These are phyloP conservation scores for Ilex asprella DNA, from an alignment of 257 asterid species.

Conservation along the genomic window DNA sequence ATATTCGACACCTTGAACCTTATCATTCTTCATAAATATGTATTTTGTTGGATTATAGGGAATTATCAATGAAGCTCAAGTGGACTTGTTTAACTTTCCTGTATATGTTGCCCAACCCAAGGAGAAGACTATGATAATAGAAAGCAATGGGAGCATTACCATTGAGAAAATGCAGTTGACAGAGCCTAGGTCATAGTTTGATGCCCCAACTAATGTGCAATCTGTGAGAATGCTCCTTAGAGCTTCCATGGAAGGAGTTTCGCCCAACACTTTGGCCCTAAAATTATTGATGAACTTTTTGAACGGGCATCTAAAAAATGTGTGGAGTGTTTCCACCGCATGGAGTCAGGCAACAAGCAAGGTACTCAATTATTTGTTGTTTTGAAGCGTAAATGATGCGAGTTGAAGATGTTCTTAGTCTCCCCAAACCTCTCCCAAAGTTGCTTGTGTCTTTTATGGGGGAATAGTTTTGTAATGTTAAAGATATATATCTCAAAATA, in stretches of 20 bases:
- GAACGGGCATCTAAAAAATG: slow-evolving; percentile 4
- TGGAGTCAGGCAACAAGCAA: slow-evolving; percentile 1
- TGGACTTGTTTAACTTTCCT: slow-evolving; percentile 47
- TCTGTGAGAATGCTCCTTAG: slow-evolving; percentile 15
- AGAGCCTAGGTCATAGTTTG: slow-evolving; percentile 6
- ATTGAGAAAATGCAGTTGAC: slow-evolving; percentile 31
- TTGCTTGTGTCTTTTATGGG: too few relatives aligned
- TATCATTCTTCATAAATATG: too few relatives aligned
- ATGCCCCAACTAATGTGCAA: not conserved
- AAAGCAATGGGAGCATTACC: slow-evolving; percentile 22
- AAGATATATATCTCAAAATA: too few relatives aligned
- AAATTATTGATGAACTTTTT: slow-evolving; percentile 16
- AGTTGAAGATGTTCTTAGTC: too few relatives aligned
- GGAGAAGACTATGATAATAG: slow-evolving; percentile 30
- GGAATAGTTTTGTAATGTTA: too few relatives aligned
- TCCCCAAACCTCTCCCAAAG: too few relatives aligned
- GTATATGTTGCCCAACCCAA: slow-evolving; percentile 28
- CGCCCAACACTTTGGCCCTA: slow-evolving; percentile 16
- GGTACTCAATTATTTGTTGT: slow-evolving; percentile 18
- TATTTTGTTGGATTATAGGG: slow-evolving; percentile 23
- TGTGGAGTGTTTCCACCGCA: slow-evolving; percentile 8
- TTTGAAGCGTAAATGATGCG: slow-evolving; percentile 20
- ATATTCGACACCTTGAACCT: too few relatives aligned
- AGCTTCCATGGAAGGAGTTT: slow-evolving; percentile 16
- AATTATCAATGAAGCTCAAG: slow-evolving; percentile 23